Percentiles rank a stretch among this genome's conserved stretches.
Evolutionary conservation across 768 basidiomycete genomes (phyloP).

Genomic region (Mycena capillaripes): DNA sequence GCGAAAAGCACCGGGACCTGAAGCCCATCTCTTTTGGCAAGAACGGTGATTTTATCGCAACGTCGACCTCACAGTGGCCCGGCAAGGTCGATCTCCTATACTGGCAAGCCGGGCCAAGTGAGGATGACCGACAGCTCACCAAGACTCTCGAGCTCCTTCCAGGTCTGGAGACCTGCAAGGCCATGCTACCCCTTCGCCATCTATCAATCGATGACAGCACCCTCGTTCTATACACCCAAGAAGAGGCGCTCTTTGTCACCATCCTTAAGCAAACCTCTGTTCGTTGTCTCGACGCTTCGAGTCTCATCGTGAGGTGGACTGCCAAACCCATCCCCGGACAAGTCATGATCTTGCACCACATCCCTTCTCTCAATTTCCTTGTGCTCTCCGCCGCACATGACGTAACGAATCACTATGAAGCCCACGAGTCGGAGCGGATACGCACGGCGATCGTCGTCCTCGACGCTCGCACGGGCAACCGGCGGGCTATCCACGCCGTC

Average conservation of each 20-base stretch:
- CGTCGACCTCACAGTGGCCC: constrained; percentile 21
- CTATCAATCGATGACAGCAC: constrained; percentile 18
- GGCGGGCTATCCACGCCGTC: constrained; percentile 16
- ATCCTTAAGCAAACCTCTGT: constrained; percentile 18
- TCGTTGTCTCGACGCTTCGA: constrained; percentile 14
- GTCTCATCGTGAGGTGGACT: constrained; percentile 15
- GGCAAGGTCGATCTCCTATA: constrained; percentile 26
- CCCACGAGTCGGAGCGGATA: constrained; percentile 18
- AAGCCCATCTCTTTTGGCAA: constrained; percentile 19
- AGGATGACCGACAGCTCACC: constrained; percentile 10
- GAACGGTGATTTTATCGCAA: constrained; percentile 18
- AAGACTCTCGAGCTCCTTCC: constrained; percentile 24
- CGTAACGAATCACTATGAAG: constrained; percentile 16
- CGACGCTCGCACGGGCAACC: constrained; percentile 24
- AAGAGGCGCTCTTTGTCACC: not conserved
- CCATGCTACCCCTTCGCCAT: constrained; percentile 10
- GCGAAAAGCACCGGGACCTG: constrained; percentile 14
- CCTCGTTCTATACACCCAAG: constrained; percentile 16
- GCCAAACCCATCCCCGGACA: constrained; percentile 19
- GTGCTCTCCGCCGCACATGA: constrained; percentile 20
- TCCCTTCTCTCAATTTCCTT: constrained; percentile 11
- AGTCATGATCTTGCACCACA: constrained; percentile 3
- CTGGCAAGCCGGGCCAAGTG: constrained; percentile 20
- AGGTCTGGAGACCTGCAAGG: constrained; percentile 6
- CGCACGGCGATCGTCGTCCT: constrained; percentile 19